Conservation (phyloP, 768 basidiomycete species). For the Boletus fagicola region DNA sequence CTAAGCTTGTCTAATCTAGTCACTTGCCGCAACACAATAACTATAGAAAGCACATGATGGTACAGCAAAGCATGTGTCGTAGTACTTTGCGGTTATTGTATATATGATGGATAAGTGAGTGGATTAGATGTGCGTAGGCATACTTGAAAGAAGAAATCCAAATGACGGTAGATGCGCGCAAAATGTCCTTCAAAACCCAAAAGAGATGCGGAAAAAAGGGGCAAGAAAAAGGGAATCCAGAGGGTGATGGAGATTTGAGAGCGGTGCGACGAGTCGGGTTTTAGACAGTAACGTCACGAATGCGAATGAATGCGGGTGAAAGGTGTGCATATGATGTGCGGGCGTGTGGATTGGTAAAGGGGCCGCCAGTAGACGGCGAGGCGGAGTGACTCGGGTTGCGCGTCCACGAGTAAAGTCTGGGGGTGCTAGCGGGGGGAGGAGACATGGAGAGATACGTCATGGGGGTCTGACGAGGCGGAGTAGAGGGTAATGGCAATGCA, state of each 20-base stretch:
- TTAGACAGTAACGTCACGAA: constrained; percentile 39
- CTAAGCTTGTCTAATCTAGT: constrained; percentile 31
- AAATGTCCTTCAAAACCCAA: constrained; percentile 14
- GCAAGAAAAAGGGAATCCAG: constrained; percentile 9
- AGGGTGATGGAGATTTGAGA: not conserved
- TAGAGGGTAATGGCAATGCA: constrained; percentile 23
- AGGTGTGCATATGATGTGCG: constrained; percentile 61
- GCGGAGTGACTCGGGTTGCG: constrained; percentile 36
- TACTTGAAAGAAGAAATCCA: constrained; percentile 12
- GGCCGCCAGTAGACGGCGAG: constrained; percentile 38
- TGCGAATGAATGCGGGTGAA: constrained; percentile 45
- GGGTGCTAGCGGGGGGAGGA: constrained; percentile 54
- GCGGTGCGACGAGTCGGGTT: not conserved
- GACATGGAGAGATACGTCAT: constrained; percentile 40
- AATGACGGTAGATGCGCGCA: constrained; percentile 20
- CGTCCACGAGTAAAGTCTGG: constrained; percentile 58
- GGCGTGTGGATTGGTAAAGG: constrained; percentile 56
- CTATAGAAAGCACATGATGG: constrained; percentile 34
- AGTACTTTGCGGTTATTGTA: constrained; percentile 28
- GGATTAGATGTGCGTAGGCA: constrained; percentile 31
- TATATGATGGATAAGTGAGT: constrained; percentile 37
- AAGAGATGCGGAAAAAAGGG: constrained; percentile 4
- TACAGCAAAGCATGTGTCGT: constrained; percentile 31
- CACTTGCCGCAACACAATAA: constrained; percentile 31
- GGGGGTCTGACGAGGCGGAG: constrained; percentile 32